Conservation (phyloP, 2,329 filamentous ascomycete genomes). For the Claviceps pusilla region DNA sequence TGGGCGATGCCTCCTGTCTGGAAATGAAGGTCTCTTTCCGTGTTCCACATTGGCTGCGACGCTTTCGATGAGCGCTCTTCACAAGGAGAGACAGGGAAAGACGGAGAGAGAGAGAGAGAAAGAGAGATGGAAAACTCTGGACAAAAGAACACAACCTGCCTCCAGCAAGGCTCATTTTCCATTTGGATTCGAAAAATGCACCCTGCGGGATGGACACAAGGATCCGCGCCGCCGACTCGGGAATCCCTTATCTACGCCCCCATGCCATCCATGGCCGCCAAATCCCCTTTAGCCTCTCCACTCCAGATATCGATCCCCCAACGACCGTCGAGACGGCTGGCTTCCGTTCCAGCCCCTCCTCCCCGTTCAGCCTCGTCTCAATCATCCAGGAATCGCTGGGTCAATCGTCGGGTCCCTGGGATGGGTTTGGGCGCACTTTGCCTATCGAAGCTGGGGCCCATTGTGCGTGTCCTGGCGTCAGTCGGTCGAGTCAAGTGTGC, state of each 20-base stretch:
- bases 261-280: neutral
- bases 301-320: neutral
- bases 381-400: neutral
- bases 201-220: neutral
- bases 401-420: neutral
- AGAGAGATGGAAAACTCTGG: too few relatives aligned
- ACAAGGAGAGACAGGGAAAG: neutral
- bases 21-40: too few relatives aligned
- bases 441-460: neutral
- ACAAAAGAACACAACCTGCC: too few relatives aligned
- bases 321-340: neutral
- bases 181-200: too few relatives aligned
- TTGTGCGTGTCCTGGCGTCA: neutral
- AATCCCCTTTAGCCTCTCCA: neutral
- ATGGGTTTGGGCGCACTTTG: neutral
- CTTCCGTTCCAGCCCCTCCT: neutral
- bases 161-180: neutral
- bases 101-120: neutral
- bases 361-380: neutral
- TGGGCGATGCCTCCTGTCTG: too few relatives aligned
- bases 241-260: conserved; percentile 2
- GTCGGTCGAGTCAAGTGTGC: neutral
- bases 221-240: conserved; percentile 4
- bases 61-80: too few relatives aligned
- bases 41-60: too few relatives aligned